Evolutionary conservation across 441 rosid species (phyloP).

Genomic region (Euphorbia corollata): DNA sequence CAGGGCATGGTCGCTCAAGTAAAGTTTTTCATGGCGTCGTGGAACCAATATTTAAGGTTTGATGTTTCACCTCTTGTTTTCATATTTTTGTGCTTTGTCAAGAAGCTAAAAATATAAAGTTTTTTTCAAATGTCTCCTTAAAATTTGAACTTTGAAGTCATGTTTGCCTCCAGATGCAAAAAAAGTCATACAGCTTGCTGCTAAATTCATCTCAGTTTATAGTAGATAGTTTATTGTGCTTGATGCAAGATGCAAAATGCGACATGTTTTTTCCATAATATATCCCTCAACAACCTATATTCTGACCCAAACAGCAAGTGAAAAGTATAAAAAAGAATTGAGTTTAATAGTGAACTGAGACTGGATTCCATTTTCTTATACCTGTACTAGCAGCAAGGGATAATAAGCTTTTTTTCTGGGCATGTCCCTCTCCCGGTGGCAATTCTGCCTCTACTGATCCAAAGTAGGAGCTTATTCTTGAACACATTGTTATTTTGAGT

Average conservation of each 20-base stretch:
- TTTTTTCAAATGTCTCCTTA: too few species aligned
- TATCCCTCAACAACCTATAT: background rate
- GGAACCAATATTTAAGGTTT: slow-evolving; percentile 94
- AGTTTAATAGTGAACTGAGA: background rate
- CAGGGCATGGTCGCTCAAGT: slow-evolving; percentile 94
- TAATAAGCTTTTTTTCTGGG: background rate
- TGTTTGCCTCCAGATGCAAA: background rate
- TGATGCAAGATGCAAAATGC: background rate
- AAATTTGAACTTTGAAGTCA: background rate
- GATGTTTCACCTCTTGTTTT: slow-evolving; percentile 7
- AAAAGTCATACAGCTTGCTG: background rate
- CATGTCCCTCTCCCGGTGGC: background rate
- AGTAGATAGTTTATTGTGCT: slow-evolving; percentile 7
- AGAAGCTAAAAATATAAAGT: background rate
- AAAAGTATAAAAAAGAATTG: background rate
- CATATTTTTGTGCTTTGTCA: background rate
- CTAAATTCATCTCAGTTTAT: background rate
- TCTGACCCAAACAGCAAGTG: background rate
- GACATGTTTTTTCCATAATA: background rate
- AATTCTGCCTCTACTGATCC: background rate
- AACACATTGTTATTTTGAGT: background rate
- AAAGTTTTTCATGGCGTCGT: slow-evolving; percentile 82
- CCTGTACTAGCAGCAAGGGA: background rate
- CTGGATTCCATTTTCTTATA: background rate
- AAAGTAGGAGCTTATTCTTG: background rate